phyloP scores from a whole-genome alignment of 106 monocot species.

The Platanthera zijinensis region DNA sequence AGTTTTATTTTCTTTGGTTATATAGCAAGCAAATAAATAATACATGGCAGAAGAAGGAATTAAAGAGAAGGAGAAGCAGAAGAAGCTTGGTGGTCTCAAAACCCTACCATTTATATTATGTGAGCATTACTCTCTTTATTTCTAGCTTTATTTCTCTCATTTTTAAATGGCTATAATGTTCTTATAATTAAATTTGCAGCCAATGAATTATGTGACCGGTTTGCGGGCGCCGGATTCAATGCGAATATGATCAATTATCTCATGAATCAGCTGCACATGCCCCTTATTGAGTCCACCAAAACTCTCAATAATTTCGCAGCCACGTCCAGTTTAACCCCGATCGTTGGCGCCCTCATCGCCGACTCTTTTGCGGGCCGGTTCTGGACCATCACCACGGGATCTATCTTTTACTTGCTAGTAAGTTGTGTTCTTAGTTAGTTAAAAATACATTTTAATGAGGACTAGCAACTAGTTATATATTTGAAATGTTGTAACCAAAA shows the following conservation, averaged over 20 bases:
- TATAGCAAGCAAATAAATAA: neutral
- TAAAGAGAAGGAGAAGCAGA: slow-evolving; percentile 17
- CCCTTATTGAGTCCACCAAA: slow-evolving; percentile 34
- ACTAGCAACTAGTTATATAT: too few relatives aligned
- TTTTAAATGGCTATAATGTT: neutral
- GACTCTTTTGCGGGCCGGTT: slow-evolving; percentile 36
- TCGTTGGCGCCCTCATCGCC: slow-evolving; percentile 33
- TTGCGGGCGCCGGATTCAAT: slow-evolving; percentile 26
- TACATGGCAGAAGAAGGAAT: slow-evolving; percentile 19
- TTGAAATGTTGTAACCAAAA: too few relatives aligned
- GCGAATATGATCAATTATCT: slow-evolving; percentile 44
- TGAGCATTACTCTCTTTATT: neutral
- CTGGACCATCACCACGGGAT: slow-evolving; percentile 37
- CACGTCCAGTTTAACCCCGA: slow-evolving; percentile 23
- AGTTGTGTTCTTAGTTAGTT: neutral
- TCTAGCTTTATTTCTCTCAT: neutral
- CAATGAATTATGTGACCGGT: slow-evolving; percentile 37
- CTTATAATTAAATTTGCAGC: slow-evolving; percentile 10
- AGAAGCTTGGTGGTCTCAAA: slow-evolving; percentile 34
- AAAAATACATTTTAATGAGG: too few relatives aligned
- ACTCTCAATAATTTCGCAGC: slow-evolving; percentile 36
- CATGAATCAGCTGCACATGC: slow-evolving; percentile 33
- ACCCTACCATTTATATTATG: slow-evolving; percentile 70
- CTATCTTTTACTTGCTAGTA: slow-evolving; percentile 31
- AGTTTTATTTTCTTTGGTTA: neutral